Base-by-base conservation (phyloP, 805 yeast species). In the Kluyveromyces wickerhamii region DNA sequence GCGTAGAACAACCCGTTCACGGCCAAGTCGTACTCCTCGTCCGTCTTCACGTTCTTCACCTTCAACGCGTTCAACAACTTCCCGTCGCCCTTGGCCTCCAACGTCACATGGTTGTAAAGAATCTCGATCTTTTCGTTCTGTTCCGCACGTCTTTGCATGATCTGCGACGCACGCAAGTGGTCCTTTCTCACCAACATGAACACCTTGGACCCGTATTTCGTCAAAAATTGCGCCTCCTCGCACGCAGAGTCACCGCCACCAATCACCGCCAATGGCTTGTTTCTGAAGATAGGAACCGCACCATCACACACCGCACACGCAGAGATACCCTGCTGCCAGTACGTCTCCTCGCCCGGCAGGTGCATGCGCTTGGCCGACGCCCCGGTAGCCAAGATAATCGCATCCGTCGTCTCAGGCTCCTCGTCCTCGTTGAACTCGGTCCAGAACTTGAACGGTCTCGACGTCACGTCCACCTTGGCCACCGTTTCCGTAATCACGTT, bases 301-400 rank as follows among this genome's bases (percentile, higher is more conserved):
- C 99, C 99, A 60, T 92, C 99, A 68, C 99, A 92, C 43, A 92
- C 98, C 26, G 99, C 99, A 71, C 99, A 92, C 12, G 99, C 99
- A 49, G 95, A 84, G 48, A 92, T 92, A 63, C 99, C 99, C 61
- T 81, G 82, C 71, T 92, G 99, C 99, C 99, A 92, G 75, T 92
- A 92, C 22, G 74, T 72, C 48, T 92, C 97, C 69, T 92, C 98
- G 52, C 99, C 99, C 40, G 96, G 95, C 42, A 92, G 69, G 58
- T 74, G 65, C 66, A 92, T 72, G 70, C 98, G 84, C 72, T 80
- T 86, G 40, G 99, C 99, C 26, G 95, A 81, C 15, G 99, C 99
- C 58, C 99, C 99, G 31, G 99, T 92, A 47, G 98, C 95, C 43
- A 92, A 63, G 48, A 92, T 78, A 35, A 92, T 77, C 21, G 96